Evolutionary conservation across 148 eudicot genomes (phyloP).

Genomic region (Vaccinium corymbosum): DNA sequence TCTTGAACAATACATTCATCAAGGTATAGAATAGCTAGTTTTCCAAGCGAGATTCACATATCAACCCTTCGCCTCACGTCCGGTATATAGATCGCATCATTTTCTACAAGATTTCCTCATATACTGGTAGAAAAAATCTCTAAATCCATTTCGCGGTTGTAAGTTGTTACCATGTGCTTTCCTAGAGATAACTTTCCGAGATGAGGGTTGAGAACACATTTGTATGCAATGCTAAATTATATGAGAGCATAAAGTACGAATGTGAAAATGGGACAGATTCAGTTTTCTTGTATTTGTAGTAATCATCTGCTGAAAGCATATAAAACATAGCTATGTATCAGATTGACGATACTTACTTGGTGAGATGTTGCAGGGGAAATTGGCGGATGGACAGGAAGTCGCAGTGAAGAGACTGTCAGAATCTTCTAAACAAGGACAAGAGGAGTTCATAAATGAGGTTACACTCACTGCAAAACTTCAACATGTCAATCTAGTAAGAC

Average conservation of each 20-base stretch:
- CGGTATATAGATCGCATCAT: background rate
- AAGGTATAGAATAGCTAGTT: background rate
- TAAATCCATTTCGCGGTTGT: background rate
- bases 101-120: background rate
- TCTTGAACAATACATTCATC: too few species aligned
- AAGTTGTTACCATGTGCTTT: too few species aligned
- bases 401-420: constrained; percentile 44
- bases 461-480: constrained; percentile 42
- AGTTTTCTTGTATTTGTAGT: background rate
- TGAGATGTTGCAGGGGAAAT: constrained; percentile 31
- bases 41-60: background rate
- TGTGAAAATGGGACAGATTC: background rate
- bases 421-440: constrained; percentile 36
- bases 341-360: background rate
- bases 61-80: background rate
- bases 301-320: background rate
- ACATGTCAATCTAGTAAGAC: constrained; percentile 40
- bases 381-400: constrained; percentile 34
- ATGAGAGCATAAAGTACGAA: background rate
- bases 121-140: background rate
- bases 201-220: background rate
- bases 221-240: background rate
- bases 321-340: background rate
- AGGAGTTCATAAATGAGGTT: constrained; percentile 44
- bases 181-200: too few species aligned